Percentiles rank a stretch among this genome's conserved stretches.
Conservation (phyloP, 495 filamentous ascomycete genomes). For the Aspergillus conjunctus region DNA sequence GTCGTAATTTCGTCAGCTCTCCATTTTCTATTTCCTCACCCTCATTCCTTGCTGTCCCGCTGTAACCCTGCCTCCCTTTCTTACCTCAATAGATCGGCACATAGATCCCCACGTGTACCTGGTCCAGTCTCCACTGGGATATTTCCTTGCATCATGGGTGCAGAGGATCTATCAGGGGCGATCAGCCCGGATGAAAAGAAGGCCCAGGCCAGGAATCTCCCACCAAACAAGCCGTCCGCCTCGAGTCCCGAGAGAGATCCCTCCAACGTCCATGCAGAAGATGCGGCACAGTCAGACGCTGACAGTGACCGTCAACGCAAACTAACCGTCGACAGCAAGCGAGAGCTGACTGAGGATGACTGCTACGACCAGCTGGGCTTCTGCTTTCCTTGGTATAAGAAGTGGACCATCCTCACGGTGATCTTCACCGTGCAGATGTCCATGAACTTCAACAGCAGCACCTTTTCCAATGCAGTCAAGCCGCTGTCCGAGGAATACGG, state of each 20-base stretch:
- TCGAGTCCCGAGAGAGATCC: conserved; percentile 21
- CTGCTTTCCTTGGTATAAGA: conserved; percentile 65
- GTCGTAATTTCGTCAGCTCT: background rate
- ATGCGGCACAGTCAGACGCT: conserved; percentile 25
- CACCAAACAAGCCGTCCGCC: background rate
- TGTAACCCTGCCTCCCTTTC: background rate
- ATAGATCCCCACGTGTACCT: background rate
- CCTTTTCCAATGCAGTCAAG: conserved; percentile 66
- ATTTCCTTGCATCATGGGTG: conserved; percentile 2
- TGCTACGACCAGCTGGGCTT: conserved; percentile 67
- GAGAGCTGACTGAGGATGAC: conserved; percentile 64
- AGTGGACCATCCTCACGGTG: conserved; percentile 72
- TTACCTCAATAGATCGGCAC: background rate
- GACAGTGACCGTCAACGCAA: conserved; percentile 21
- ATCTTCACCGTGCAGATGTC: conserved; percentile 78
- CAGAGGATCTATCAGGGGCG: background rate
- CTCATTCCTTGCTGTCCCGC: background rate
- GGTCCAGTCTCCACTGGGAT: background rate
- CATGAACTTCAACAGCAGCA: conserved; percentile 83
- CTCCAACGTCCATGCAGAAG: conserved; percentile 24
- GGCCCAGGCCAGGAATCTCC: background rate
- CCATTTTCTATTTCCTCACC: background rate
- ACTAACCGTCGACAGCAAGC: conserved; percentile 41
- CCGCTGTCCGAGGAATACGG: conserved; percentile 63
- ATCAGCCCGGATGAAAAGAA: conserved; percentile 2